Percentiles rank a stretch among this genome's conserved stretches.
phyloP scores from a whole-genome alignment of 306 rosid species.

The Castanea mollissima region DNA sequence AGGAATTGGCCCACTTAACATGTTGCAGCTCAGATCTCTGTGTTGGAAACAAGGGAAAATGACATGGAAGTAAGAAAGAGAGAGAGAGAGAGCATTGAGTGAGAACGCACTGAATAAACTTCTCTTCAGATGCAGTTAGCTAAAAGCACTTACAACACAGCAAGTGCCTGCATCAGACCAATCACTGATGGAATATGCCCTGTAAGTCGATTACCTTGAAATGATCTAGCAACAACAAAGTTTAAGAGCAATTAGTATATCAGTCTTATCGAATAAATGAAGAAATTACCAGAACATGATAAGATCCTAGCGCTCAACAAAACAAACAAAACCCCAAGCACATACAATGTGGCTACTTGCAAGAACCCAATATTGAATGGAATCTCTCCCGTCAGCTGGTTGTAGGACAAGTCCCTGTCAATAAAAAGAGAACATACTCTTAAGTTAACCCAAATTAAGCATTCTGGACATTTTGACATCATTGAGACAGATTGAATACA shows the following conservation, averaged over 20 bases:
- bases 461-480: neutral
- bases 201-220: conserved; percentile 87
- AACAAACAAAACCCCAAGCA: conserved; percentile 2
- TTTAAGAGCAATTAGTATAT: conserved; percentile 8
- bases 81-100: neutral
- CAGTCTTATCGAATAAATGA: neutral
- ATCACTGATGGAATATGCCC: conserved; percentile 85
- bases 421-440: neutral
- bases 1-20: conserved; percentile 79
- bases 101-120: neutral
- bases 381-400: conserved; percentile 73
- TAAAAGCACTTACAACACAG: conserved; percentile 75
- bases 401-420: conserved; percentile 81
- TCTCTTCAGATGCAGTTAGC: conserved; percentile 8
- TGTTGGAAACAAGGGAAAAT: conserved; percentile 4
- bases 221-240: conserved; percentile 53
- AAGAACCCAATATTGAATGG: conserved; percentile 88
- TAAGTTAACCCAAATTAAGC: neutral
- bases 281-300: neutral
- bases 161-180: conserved; percentile 99
- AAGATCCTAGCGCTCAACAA: neutral
- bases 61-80: neutral
- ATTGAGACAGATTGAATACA: conserved; percentile 40
- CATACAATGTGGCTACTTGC: conserved; percentile 89
- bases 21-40: conserved; percentile 92